Evolutionary conservation across 805 yeast genomes (phyloP).

Genomic region (Pichia thaimueangensis): DNA sequence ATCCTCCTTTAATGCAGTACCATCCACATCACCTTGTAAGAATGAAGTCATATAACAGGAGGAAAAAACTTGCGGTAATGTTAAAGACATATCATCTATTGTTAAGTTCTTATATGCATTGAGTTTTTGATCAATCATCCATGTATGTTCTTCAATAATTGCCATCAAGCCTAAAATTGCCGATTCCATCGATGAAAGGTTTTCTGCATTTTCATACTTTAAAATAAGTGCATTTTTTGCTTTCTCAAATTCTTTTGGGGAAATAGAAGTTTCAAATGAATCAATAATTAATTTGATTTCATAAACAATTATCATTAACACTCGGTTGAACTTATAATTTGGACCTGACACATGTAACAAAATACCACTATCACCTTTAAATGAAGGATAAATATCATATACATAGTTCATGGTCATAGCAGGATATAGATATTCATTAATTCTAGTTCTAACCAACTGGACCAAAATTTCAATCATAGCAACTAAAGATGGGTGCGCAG

Average conservation of each 20-base stretch:
- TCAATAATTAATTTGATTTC: constrained; percentile 26
- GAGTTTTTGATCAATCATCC: constrained; percentile 48
- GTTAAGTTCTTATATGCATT: constrained; percentile 50
- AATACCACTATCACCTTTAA: constrained; percentile 48
- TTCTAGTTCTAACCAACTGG: constrained; percentile 37
- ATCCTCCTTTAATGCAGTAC: not conserved
- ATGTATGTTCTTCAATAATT: constrained; percentile 49
- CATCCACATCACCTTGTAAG: constrained; percentile 44
- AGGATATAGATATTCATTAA: constrained; percentile 42
- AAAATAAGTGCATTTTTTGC: constrained; percentile 43
- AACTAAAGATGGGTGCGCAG: constrained; percentile 33
- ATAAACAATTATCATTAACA: constrained; percentile 31
- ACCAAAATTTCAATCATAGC: constrained; percentile 49
- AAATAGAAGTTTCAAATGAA: constrained; percentile 10
- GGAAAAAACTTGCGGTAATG: constrained; percentile 26
- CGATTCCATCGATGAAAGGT: constrained; percentile 40
- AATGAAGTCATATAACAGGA: constrained; percentile 35
- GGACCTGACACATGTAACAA: constrained; percentile 51
- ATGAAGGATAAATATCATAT: constrained; percentile 51
- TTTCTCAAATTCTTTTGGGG: constrained; percentile 35
- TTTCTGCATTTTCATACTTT: constrained; percentile 38
- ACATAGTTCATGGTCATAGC: constrained; percentile 48
- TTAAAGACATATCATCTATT: constrained; percentile 27
- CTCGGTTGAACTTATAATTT: constrained; percentile 30
- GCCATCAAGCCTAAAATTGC: constrained; percentile 46